These are phyloP conservation scores for Fusarium burgessii DNA, from an alignment of 2,329 filamentous ascomycete genomes.

Conservation along the genomic window DNA sequence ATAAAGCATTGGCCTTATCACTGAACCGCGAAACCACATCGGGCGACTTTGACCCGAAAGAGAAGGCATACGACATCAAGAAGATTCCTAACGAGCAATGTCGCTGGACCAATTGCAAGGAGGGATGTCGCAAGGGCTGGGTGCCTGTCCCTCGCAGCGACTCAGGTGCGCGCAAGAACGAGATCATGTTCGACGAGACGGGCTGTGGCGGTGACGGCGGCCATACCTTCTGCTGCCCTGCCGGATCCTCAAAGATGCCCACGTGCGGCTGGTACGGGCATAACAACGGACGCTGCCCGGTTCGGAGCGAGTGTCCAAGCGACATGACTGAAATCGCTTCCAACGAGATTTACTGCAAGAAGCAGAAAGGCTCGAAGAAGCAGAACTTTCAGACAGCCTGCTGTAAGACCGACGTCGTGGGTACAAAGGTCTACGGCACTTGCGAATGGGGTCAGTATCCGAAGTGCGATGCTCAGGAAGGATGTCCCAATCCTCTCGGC, in stretches of 20 bases:
- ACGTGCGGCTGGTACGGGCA: slow-evolving; percentile 16
- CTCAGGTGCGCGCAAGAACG: too few relatives aligned
- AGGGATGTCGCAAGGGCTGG: too few relatives aligned
- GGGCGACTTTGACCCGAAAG: too few relatives aligned
- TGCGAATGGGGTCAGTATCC: slow-evolving; percentile 24
- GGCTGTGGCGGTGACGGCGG: too few relatives aligned
- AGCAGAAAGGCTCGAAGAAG: neutral
- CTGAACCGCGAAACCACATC: too few relatives aligned
- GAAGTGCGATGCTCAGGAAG: neutral
- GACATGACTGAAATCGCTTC: slow-evolving; percentile 13
- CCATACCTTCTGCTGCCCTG: neutral
- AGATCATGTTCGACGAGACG: too few relatives aligned
- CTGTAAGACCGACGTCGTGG: slow-evolving; percentile 9
- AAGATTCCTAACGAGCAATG: too few relatives aligned
- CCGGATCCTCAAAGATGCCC: neutral
- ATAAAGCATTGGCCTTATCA: too few relatives aligned
- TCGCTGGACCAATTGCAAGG: too few relatives aligned
- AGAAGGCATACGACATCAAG: too few relatives aligned
- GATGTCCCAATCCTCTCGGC: slow-evolving; percentile 4
- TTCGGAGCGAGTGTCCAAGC: neutral
- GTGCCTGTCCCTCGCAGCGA: too few relatives aligned
- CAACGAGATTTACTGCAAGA: slow-evolving; percentile 11
- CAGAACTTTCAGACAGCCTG: slow-evolving; percentile 14
- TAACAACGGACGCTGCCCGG: neutral
- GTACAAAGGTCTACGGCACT: slow-evolving; percentile 16